Percentiles rank a stretch among this genome's conserved stretches.
Conservation (phyloP, 257 asterid species). For the Salvia splendens region DNA sequence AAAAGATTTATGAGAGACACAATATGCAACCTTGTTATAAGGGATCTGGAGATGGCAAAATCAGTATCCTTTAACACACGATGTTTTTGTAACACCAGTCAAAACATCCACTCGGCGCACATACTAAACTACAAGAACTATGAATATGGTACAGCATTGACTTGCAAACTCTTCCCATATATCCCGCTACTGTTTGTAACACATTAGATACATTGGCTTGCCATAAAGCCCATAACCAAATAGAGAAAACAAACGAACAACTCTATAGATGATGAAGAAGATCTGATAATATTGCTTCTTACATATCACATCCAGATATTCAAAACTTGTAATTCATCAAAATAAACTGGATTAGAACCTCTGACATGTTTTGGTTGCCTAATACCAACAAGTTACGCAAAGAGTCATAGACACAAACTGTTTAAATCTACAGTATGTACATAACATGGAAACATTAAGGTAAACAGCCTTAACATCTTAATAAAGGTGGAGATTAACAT, state of each 20-base stretch:
- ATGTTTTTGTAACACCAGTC: background rate
- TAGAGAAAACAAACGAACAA: background rate
- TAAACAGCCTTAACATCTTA: background rate
- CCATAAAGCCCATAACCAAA: background rate
- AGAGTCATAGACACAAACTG: background rate
- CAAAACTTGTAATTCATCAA: background rate
- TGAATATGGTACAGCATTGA: background rate
- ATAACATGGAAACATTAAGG: background rate
- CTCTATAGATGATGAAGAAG: slow-evolving; percentile 4
- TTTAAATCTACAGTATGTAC: background rate
- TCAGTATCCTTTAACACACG: background rate
- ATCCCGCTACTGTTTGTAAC: background rate
- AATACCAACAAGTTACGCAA: background rate
- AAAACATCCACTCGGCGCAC: background rate
- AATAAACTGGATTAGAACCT: background rate
- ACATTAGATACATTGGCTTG: background rate
- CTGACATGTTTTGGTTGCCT: background rate
- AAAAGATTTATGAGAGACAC: background rate
- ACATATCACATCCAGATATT: slow-evolving; percentile 13
- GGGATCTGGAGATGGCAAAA: slow-evolving; percentile 6
- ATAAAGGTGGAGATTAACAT: background rate
- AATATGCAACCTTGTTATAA: background rate
- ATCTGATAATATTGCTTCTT: background rate
- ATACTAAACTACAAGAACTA: background rate
- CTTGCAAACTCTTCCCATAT: background rate